These are phyloP conservation scores for Talaromyces ruber DNA, from an alignment of 495 filamentous ascomycete genomes.

Conservation along the genomic window DNA sequence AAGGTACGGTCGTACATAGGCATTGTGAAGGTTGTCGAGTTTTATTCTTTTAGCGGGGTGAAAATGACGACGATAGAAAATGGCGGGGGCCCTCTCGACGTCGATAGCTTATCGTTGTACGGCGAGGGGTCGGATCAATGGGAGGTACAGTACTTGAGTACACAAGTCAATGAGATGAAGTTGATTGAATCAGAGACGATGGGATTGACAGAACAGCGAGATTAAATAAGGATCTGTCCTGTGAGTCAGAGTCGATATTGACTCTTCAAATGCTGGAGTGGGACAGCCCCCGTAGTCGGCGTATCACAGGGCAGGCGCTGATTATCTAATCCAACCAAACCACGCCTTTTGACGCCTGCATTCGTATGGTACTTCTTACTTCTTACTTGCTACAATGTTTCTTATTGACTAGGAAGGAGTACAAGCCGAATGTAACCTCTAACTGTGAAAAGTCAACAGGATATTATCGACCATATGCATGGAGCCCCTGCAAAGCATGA, in stretches of 20 bases:
- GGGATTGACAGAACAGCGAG: not conserved
- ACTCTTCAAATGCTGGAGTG: not conserved
- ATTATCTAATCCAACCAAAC: not conserved
- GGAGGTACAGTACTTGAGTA: not conserved
- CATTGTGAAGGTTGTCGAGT: constrained; percentile 2
- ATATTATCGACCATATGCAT: not conserved
- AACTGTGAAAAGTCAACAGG: not conserved
- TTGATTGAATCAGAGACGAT: not conserved
- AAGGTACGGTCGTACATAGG: not conserved
- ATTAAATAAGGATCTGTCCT: not conserved
- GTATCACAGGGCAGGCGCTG: not conserved
- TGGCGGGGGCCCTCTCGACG: not conserved
- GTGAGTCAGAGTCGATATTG: not conserved
- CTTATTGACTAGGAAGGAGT: not conserved
- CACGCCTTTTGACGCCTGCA: not conserved
- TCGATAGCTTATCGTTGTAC: not conserved
- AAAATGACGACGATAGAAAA: not conserved
- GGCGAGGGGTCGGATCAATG: not conserved
- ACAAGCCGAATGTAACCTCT: not conserved
- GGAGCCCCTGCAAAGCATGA: not conserved
- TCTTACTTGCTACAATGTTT: not conserved
- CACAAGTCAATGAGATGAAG: not conserved
- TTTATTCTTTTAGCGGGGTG: not conserved
- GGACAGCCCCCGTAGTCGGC: not conserved
- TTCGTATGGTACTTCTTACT: not conserved